These are phyloP conservation scores for Pterocarpus macrocarpus DNA, from an alignment of 306 rosid species.

Conservation along the genomic window DNA sequence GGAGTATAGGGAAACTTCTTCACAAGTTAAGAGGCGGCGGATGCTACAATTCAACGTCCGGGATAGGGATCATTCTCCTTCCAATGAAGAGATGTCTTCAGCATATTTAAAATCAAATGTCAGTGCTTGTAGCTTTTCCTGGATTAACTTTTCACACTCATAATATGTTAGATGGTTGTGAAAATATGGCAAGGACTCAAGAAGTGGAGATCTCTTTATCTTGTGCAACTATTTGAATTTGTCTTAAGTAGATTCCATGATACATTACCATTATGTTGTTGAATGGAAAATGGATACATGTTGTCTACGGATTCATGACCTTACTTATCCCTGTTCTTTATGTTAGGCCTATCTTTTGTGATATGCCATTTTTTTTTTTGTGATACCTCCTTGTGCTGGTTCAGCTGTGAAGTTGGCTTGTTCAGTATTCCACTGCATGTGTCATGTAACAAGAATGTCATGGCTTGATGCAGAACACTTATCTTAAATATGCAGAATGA, in stretches of 20 bases:
- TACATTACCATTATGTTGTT: conserved; percentile 22
- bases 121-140: conserved; percentile 48
- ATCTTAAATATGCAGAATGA: neutral
- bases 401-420: conserved; percentile 6
- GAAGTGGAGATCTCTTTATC: conserved; percentile 16
- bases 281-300: conserved; percentile 19
- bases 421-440: neutral
- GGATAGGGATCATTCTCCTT: conserved; percentile 59
- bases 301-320: conserved; percentile 22
- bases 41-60: conserved; percentile 78
- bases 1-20: conserved; percentile 67
- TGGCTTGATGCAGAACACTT: conserved; percentile 15
- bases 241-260: conserved; percentile 32
- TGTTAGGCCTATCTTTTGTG: neutral
- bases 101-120: conserved; percentile 71
- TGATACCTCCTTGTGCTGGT: neutral
- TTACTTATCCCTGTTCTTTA: neutral
- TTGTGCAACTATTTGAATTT: conserved; percentile 7
- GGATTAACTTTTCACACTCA: conserved; percentile 22
- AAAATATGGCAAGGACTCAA: neutral
- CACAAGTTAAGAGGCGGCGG: conserved; percentile 86
- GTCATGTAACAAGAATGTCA: neutral
- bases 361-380: neutral
- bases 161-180: conserved; percentile 10
- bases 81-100: conserved; percentile 65